Evolutionary conservation across 2,329 filamentous ascomycete species (phyloP).

Genomic region (Camillea tinctor): DNA sequence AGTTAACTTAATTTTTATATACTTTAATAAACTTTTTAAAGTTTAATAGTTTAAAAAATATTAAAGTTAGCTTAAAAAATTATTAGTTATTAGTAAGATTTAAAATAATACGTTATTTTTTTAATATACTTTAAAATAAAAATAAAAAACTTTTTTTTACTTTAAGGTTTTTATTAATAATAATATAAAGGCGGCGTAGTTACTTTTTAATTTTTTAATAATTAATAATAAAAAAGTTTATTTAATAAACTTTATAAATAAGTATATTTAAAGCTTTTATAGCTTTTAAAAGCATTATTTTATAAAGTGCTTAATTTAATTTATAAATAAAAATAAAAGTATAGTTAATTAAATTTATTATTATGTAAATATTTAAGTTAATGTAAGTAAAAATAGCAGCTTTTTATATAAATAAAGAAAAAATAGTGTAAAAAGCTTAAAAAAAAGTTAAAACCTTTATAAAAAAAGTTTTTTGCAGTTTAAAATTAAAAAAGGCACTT

Average conservation of each 20-base stretch:
- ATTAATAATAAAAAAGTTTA: not conserved
- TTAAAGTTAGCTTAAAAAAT: not conserved
- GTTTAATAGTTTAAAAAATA: not conserved
- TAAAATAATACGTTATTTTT: not conserved
- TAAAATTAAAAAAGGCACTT: not conserved
- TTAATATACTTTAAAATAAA: conserved; percentile 1
- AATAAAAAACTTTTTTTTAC: not conserved
- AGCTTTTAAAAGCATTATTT: too few relatives aligned
- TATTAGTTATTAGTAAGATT: not conserved
- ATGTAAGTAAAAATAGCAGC: too few relatives aligned
- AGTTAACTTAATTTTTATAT: not conserved
- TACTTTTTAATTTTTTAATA: not conserved
- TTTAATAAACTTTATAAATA: not conserved
- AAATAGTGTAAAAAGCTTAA: not conserved
- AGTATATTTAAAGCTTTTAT: too few relatives aligned
- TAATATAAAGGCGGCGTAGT: not conserved
- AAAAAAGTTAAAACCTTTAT: not conserved
- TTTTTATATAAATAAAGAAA: not conserved
- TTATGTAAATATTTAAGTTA: too few relatives aligned
- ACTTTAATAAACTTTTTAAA: not conserved
- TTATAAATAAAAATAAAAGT: not conserved
- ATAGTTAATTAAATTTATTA: too few relatives aligned
- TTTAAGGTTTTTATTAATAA: not conserved
- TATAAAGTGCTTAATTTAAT: too few relatives aligned
- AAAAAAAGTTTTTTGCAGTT: not conserved